Percentiles rank a stretch among this genome's conserved stretches.
Evolutionary conservation across 2,329 filamentous ascomycete species (phyloP).

Genomic region (Ophiocordyceps polyrhachis-furcata): DNA sequence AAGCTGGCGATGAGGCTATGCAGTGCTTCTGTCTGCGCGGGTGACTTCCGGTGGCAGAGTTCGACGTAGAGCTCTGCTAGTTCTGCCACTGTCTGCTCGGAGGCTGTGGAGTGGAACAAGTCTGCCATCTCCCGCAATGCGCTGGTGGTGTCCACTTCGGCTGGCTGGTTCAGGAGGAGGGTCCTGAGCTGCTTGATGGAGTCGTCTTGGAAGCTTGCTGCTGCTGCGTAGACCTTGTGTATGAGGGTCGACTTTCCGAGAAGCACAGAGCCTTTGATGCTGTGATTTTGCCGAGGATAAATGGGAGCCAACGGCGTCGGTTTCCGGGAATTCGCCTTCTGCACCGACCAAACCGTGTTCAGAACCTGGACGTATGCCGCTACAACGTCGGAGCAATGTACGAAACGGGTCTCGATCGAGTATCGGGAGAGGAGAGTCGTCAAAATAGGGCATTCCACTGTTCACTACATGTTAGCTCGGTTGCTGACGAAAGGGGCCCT

Average conservation of each 20-base stretch:
- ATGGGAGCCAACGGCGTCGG: constrained; percentile 5
- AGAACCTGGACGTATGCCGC: constrained; percentile 27
- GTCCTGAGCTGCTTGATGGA: constrained; percentile 8
- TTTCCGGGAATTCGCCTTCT: constrained; percentile 6
- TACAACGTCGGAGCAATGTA: constrained; percentile 20
- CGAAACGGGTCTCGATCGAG: constrained; percentile 7
- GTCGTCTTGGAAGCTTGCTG: constrained; percentile 8
- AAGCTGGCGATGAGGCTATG: constrained; percentile 26
- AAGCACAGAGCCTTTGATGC: constrained; percentile 13
- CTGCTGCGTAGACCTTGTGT: constrained; percentile 17
- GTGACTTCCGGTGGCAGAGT: constrained; percentile 19
- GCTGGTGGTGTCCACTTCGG: constrained; percentile 14
- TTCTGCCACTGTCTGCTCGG: constrained; percentile 9
- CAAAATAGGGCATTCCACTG: constrained; percentile 11
- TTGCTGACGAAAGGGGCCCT: no score
- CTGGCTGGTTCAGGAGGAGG: constrained; percentile 12
- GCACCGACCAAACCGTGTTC: constrained; percentile 20
- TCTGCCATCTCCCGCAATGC: constrained; percentile 10
- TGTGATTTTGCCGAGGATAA: background rate
- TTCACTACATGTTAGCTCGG: no score
- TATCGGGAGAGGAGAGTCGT: constrained; percentile 11
- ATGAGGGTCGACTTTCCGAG: constrained; percentile 19
- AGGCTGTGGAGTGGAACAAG: constrained; percentile 2
- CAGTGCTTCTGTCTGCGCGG: constrained; percentile 28
- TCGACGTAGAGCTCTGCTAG: constrained; percentile 25